Conservation (phyloP, 2,329 filamentous ascomycete genomes). For the Apiospora arundinis region DNA sequence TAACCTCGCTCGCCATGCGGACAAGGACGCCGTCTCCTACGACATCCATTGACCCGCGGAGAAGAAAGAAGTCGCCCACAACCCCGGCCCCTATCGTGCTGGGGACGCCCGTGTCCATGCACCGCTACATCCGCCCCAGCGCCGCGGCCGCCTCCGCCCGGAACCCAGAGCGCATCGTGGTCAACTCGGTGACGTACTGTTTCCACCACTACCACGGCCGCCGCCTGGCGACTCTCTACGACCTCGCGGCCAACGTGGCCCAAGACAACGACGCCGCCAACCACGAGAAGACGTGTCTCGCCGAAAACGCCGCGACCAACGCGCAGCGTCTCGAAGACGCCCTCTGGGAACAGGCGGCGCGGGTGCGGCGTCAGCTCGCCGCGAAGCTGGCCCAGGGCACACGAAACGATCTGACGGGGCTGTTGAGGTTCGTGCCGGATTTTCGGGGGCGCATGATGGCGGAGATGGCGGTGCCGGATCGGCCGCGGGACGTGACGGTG, state of each 20-base stretch:
- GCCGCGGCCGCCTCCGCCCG: constrained; percentile 3
- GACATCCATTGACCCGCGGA: background rate
- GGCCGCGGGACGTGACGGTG: constrained; percentile 33
- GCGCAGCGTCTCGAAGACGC: constrained; percentile 25
- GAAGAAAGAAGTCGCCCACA: constrained; percentile 3
- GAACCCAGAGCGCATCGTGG: constrained; percentile 26
- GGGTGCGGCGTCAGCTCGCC: constrained; percentile 27
- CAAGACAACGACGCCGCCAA: background rate
- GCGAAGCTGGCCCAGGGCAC: constrained; percentile 30
- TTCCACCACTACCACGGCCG: constrained; percentile 22
- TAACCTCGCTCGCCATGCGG: constrained; percentile 33
- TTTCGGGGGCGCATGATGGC: constrained; percentile 28
- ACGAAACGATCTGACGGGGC: constrained; percentile 33
- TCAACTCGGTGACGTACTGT: constrained; percentile 28
- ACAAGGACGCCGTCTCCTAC: background rate
- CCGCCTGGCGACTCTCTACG: background rate
- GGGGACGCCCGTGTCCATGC: constrained; percentile 33
- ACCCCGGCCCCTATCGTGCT: constrained; percentile 19
- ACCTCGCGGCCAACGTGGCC: background rate
- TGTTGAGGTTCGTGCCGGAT: constrained; percentile 36
- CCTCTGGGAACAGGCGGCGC: constrained; percentile 33
- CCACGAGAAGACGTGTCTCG: background rate
- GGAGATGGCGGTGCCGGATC: background rate
- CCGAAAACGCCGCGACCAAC: background rate
- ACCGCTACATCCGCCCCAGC: constrained; percentile 29